Evolutionary conservation across 495 filamentous ascomycete genomes (phyloP).

Genomic region (Hypoxylon rickii): DNA sequence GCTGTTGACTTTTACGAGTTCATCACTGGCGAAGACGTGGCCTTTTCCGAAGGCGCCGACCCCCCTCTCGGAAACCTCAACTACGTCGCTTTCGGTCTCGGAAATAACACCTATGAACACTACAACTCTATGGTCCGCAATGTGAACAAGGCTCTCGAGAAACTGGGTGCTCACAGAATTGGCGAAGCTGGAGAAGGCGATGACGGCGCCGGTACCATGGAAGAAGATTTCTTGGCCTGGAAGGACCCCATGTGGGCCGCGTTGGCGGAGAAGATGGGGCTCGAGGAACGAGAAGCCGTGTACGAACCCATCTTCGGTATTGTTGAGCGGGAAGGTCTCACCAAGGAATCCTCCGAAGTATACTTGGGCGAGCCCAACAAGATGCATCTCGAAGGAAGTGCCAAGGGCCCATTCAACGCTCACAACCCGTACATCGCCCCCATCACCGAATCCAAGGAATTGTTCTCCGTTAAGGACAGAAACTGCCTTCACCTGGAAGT

Average conservation of each 20-base stretch:
- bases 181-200: constrained; percentile 93
- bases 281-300: constrained; percentile 93
- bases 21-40: constrained; percentile 75
- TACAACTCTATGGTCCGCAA: constrained; percentile 99
- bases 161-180: constrained; percentile 81
- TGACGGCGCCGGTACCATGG: constrained; percentile 98
- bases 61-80: constrained; percentile 82
- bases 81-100: constrained; percentile 93
- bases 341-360: constrained; percentile 79
- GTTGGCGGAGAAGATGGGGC: constrained; percentile 75
- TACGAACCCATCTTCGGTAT: constrained; percentile 94
- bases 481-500: constrained; percentile 99
- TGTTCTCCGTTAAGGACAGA: constrained; percentile 88
- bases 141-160: constrained; percentile 76
- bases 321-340: constrained; percentile 73
- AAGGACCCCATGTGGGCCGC: constrained; percentile 99
- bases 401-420: constrained; percentile 91
- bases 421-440: constrained; percentile 98
- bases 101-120: constrained; percentile 99
- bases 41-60: constrained; percentile 80
- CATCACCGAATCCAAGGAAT: constrained; percentile 83
- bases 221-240: constrained; percentile 99
- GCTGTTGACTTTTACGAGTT: constrained; percentile 99
- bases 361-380: constrained; percentile 97
- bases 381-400: constrained; percentile 82